These are phyloP conservation scores for Suillus ampliporus DNA, from an alignment of 768 basidiomycete genomes.

Conservation along the genomic window DNA sequence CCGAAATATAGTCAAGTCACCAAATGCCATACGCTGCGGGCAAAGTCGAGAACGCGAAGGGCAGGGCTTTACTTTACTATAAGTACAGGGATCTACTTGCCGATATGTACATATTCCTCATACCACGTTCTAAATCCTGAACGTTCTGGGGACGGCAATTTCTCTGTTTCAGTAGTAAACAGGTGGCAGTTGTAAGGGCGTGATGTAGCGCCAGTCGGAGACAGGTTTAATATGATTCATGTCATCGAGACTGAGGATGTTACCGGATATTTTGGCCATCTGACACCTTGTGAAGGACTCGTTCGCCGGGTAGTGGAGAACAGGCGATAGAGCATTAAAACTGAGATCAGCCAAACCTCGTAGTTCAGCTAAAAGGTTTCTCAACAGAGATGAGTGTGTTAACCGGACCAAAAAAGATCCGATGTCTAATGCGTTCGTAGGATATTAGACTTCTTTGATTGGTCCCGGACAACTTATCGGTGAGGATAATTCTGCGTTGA, in stretches of 20 bases:
- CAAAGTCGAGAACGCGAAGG: neutral
- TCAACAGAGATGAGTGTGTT: constrained; percentile 16
- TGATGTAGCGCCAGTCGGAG: constrained; percentile 58
- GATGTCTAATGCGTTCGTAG: constrained; percentile 86
- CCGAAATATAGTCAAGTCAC: neutral
- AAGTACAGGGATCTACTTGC: constrained; percentile 15
- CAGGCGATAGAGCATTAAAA: constrained; percentile 56
- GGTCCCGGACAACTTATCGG: constrained; percentile 88
- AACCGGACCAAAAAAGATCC: constrained; percentile 84
- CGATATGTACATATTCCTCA: constrained; percentile 50
- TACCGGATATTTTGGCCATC: constrained; percentile 82
- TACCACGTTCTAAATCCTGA: constrained; percentile 89
- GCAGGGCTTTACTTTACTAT: neutral
- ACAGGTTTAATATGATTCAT: constrained; percentile 81
- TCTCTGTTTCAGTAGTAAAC: constrained; percentile 76
- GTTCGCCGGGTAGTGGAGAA: constrained; percentile 85
- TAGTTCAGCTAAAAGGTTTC: neutral
- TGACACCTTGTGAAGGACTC: constrained; percentile 93
- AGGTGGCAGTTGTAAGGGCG: constrained; percentile 85
- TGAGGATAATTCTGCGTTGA: constrained; percentile 85
- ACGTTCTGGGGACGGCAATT: constrained; percentile 62
- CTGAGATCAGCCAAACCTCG: constrained; percentile 35
- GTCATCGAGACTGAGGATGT: constrained; percentile 63
- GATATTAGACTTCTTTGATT: constrained; percentile 86
- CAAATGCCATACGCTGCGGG: neutral